Conservation (phyloP, 768 basidiomycete genomes). For the Butyriboletus loyo region DNA sequence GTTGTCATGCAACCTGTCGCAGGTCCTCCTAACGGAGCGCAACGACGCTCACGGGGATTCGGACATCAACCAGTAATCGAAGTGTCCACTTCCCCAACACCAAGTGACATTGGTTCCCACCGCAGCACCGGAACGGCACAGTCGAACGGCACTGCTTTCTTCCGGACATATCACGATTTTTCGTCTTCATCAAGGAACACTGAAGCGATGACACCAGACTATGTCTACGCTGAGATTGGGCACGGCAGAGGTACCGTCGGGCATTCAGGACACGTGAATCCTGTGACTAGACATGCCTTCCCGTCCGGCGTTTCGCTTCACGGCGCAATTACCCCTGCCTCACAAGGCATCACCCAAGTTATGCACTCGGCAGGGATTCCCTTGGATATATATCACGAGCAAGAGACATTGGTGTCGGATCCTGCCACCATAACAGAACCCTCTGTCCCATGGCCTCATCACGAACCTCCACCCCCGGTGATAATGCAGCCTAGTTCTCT, state of each 20-base stretch:
- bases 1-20: slow-evolving; percentile 35
- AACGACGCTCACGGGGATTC: slow-evolving; percentile 40
- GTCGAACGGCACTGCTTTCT: slow-evolving; percentile 59
- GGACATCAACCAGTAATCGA: slow-evolving; percentile 61
- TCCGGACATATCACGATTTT: slow-evolving; percentile 54
- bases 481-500: slow-evolving; percentile 34
- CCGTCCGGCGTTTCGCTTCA: slow-evolving; percentile 22
- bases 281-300: slow-evolving; percentile 24
- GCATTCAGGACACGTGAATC: slow-evolving; percentile 16
- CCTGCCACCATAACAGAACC: slow-evolving; percentile 12
- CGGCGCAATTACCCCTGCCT: slow-evolving; percentile 13
- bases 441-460: slow-evolving; percentile 44
- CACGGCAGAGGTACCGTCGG: slow-evolving; percentile 56
- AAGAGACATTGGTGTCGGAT: slow-evolving; percentile 8
- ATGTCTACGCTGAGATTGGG: slow-evolving; percentile 73
- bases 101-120: slow-evolving; percentile 58
- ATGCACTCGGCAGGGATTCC: slow-evolving; percentile 34
- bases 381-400: slow-evolving; percentile 21
- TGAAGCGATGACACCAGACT: slow-evolving; percentile 67
- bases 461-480: slow-evolving; percentile 37
- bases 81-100: slow-evolving; percentile 54
- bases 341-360: slow-evolving; percentile 34
- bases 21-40: slow-evolving; percentile 37
- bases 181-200: slow-evolving; percentile 41
- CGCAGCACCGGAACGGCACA: slow-evolving; percentile 50